A percentile compares a stretch with the other conserved stretches of the same genome.
phyloP scores from a whole-genome alignment of 352 stramenopile genomes.

The Globisporangium viniferum region DNA sequence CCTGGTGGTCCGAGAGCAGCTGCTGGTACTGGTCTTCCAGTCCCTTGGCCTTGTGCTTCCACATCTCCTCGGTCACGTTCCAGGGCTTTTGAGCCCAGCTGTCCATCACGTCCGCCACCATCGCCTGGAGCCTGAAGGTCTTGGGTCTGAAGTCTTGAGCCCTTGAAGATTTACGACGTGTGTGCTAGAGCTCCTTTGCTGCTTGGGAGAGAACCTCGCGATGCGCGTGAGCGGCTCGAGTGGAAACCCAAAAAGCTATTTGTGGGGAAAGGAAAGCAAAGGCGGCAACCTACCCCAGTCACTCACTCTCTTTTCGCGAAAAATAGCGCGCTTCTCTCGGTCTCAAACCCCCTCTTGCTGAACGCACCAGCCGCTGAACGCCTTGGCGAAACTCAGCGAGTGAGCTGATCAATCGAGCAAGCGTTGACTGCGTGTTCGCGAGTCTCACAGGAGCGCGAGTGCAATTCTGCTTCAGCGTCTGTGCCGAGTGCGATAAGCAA shows the following conservation, averaged over 20 bases:
- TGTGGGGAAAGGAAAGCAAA: background rate
- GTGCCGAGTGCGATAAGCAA: conserved; percentile 3
- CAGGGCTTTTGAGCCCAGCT: conserved; percentile 53
- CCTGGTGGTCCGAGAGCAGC: conserved; percentile 62
- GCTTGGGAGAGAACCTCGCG: background rate
- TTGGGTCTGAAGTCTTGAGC: background rate
- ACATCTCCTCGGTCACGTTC: conserved; percentile 75
- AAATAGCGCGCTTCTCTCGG: background rate
- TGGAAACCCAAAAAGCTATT: conserved; percentile 11
- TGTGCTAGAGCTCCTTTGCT: background rate
- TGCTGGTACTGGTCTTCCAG: conserved; percentile 71
- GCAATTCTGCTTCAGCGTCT: background rate
- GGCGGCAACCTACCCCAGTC: background rate
- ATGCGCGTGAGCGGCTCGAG: background rate
- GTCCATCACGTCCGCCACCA: conserved; percentile 46
- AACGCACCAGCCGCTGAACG: background rate
- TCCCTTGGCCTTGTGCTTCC: conserved; percentile 68
- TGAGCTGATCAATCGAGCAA: background rate
- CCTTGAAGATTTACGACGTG: background rate
- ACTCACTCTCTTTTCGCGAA: background rate
- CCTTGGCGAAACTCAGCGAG: background rate
- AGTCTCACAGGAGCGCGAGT: background rate
- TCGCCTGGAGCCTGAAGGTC: background rate
- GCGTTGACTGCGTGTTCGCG: background rate
- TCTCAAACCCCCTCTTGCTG: background rate